Evolutionary conservation across 1,284 basidiomycete species (phyloP).

Genomic region (Peniophora sp.): DNA sequence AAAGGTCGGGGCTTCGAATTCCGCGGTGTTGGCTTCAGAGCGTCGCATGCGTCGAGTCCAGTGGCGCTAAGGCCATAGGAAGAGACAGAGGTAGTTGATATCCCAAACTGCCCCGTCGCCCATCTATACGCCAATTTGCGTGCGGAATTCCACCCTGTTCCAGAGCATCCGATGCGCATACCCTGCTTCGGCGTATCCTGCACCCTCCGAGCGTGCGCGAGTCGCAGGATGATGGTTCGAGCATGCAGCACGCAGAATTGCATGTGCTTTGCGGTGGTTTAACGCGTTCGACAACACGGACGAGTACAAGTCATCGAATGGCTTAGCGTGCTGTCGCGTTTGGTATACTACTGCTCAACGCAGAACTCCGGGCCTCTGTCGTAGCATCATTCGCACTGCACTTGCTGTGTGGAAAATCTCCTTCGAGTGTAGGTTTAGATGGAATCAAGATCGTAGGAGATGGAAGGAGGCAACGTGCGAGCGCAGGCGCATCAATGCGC

Average conservation of each 20-base stretch:
- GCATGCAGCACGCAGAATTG: too few relatives aligned
- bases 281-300: conserved; percentile 29
- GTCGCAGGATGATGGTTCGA: conserved; percentile 19
- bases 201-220: conserved; percentile 11
- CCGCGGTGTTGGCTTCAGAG: conserved; percentile 61
- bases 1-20: conserved; percentile 92
- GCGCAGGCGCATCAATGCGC: too few relatives aligned
- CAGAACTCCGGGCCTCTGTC: too few relatives aligned
- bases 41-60: conserved; percentile 66
- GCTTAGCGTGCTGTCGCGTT: too few relatives aligned
- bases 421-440: too few relatives aligned
- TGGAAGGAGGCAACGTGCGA: too few relatives aligned
- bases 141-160: conserved; percentile 29
- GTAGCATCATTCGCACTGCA: too few relatives aligned
- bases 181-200: not conserved
- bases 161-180: not conserved
- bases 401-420: too few relatives aligned
- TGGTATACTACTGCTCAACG: too few relatives aligned
- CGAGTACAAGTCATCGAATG: conserved; percentile 9
- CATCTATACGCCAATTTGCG: conserved; percentile 79
- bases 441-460: too few relatives aligned
- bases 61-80: conserved; percentile 90
- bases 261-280: too few relatives aligned
- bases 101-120: conserved; percentile 94
- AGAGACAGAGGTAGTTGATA: conserved; percentile 82